A percentile compares a stretch with the other conserved stretches of the same genome.
Conservation (phyloP, 352 stramenopile genomes). For the Aphanomyces astaci region DNA sequence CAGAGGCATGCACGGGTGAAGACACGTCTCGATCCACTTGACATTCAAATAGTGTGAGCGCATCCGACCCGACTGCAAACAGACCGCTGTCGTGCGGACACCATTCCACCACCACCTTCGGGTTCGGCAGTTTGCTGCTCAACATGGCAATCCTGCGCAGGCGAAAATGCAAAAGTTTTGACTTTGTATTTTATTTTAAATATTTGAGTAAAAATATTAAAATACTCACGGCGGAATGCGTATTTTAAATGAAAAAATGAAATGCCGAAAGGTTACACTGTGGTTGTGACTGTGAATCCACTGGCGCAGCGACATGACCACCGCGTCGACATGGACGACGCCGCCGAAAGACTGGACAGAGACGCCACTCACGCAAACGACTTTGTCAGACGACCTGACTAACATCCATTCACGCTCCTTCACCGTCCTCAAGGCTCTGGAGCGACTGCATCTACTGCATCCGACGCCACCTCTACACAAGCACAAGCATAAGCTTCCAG, state of each 20-base stretch:
- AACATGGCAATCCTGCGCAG: neutral
- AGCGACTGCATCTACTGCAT: neutral
- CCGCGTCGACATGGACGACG: neutral
- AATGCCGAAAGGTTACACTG: too few relatives aligned
- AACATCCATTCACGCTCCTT: slow-evolving; percentile 17
- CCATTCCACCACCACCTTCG: slow-evolving; percentile 63
- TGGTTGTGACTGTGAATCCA: too few relatives aligned
- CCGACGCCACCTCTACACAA: neutral
- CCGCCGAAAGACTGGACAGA: slow-evolving; percentile 6
- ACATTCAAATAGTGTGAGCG: slow-evolving; percentile 75
- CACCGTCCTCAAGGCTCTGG: slow-evolving; percentile 14
- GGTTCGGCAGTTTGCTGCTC: slow-evolving; percentile 19
- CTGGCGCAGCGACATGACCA: neutral
- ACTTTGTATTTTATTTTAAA: neutral
- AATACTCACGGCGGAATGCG: neutral
- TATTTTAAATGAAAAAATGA: too few relatives aligned
- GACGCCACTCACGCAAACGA: neutral
- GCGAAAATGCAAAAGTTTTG: neutral
- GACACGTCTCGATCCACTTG: slow-evolving; percentile 15
- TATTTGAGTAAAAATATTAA: neutral
- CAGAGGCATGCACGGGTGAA: slow-evolving; percentile 10
- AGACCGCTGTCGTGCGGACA: slow-evolving; percentile 73
- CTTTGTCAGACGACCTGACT: neutral
- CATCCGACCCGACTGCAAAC: slow-evolving; percentile 75
- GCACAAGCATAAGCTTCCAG: slow-evolving; percentile 5